phyloP scores from a whole-genome alignment of 495 filamentous ascomycete species.

The Trichodelitschia bisporula region DNA sequence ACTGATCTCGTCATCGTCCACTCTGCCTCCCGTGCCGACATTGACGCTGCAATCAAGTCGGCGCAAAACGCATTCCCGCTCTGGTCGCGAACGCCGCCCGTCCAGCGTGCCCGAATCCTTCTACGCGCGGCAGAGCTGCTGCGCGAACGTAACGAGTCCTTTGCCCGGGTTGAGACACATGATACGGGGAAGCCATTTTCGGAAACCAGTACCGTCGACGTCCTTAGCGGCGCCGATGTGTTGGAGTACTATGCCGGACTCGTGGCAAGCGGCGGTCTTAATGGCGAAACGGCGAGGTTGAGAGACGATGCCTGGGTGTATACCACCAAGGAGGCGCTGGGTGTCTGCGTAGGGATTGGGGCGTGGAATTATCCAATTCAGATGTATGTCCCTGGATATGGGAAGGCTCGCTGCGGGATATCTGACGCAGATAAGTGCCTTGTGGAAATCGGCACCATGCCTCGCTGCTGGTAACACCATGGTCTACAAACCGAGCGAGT shows the following conservation, averaged over 20 bases:
- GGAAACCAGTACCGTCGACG: constrained; percentile 52
- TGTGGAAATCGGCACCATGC: constrained; percentile 69
- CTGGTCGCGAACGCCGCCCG: constrained; percentile 40
- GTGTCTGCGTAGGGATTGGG: constrained; percentile 57
- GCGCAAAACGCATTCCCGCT: constrained; percentile 34
- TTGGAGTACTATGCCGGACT: constrained; percentile 55
- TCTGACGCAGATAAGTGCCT: constrained; percentile 19
- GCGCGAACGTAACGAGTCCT: constrained; percentile 41
- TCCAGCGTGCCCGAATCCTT: constrained; percentile 43
- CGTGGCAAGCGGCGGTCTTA: constrained; percentile 40
- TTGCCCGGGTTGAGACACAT: constrained; percentile 40
- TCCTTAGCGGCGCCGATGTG: constrained; percentile 50
- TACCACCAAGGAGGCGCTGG: constrained; percentile 46
- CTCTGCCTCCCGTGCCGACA: constrained; percentile 31
- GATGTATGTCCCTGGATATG: constrained; percentile 22
- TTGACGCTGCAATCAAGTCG: constrained; percentile 38
- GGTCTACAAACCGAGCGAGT: constrained; percentile 70
- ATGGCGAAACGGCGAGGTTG: constrained; percentile 41
- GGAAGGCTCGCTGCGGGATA: not conserved
- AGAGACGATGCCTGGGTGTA: constrained; percentile 50
- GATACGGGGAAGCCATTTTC: constrained; percentile 55
- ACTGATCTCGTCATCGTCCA: constrained; percentile 37
- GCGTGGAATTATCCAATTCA: constrained; percentile 78
- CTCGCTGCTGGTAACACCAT: constrained; percentile 68
- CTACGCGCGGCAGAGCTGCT: constrained; percentile 40